Evolutionary conservation across 164 flowering plant species (phyloP).

Genomic region (Tinospora cordifolia): DNA sequence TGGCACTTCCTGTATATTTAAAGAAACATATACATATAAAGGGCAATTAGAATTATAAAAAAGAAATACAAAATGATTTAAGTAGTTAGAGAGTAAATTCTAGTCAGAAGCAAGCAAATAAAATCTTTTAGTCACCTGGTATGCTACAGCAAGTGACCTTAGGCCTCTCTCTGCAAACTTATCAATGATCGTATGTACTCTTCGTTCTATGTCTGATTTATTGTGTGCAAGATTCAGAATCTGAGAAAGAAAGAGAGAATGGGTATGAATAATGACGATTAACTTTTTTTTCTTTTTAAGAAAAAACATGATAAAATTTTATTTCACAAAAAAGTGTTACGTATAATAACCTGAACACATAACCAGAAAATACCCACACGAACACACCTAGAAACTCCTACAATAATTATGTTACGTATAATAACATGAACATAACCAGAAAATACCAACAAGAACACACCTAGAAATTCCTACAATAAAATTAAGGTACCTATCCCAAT

Average conservation of each 20-base stretch:
- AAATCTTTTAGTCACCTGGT: slow-evolving; percentile 52
- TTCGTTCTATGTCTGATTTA: slow-evolving; percentile 59
- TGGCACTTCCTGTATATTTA: slow-evolving; percentile 73
- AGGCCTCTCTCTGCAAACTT: slow-evolving; percentile 84
- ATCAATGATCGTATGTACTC: slow-evolving; percentile 77
- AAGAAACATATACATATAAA: background rate
- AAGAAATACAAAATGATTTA: background rate
- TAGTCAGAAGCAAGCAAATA: background rate
- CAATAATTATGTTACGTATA: too few relatives aligned
- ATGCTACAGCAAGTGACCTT: slow-evolving; percentile 83
- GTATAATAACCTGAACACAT: too few relatives aligned
- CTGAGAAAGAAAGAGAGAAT: slow-evolving; percentile 25
- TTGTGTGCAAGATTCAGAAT: slow-evolving; percentile 76
- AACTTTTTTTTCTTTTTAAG: too few relatives aligned
- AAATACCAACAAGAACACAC: too few relatives aligned
- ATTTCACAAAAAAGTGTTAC: too few relatives aligned
- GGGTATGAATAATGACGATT: slow-evolving; percentile 4
- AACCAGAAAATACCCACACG: too few relatives aligned
- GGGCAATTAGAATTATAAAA: background rate
- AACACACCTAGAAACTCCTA: too few relatives aligned
- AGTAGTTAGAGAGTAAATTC: background rate
- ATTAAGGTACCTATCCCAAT: too few relatives aligned
- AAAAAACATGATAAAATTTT: too few relatives aligned
- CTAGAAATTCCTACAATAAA: too few relatives aligned
- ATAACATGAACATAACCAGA: too few relatives aligned